Evolutionary conservation across 2,329 filamentous ascomycete genomes (phyloP), one percentile per base, ranked within the genome.

Genomic region (Chaetomium strumarium): DNA sequence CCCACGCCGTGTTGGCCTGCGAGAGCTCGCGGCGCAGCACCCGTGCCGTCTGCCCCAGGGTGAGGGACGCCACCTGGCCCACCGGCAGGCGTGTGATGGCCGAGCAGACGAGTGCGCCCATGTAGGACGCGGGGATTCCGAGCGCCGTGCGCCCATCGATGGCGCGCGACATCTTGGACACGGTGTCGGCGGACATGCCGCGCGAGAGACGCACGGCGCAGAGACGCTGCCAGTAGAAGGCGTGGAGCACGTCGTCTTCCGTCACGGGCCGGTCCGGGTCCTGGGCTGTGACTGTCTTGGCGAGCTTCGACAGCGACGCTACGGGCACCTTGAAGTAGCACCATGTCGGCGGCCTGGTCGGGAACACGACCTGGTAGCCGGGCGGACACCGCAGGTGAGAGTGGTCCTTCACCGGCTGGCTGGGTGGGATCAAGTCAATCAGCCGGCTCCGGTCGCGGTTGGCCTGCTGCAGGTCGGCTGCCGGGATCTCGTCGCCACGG

Each of bases 201-300:
- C 41, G 45, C 2, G 34, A 43, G 11, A 63, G 48, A 31, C 67
- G 62, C 31, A 62, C 61, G 1, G 55, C 51, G 41, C 58, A 60
- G 12, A 69, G 47, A 13, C 63, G 55, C 57, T 68, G 57, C 67
- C 67, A 70, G 54, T 61, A 65, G 20, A 70, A 63, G 12, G 68
- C 68, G 41, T 60, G 62, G 5, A 70, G 50, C 14, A 62, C 63
- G 47, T 70, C 68, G 49, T 68, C 34, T n/a, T n/a, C n/a, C n/a
- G n/a, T n/a, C n/a, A n/a, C n/a, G n/a, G n/a, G n/a, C n/a, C n/a
- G n/a, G n/a, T n/a, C n/a, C n/a, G n/a, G n/a, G n/a, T n/a, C n/a
- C n/a, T n/a, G n/a, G n/a, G n/a, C n/a, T n/a, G n/a, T n/a, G n/a
- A n/a, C n/a, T n/a, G n/a, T n/a, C n/a, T n/a, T n/a, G n/a, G n/a